Evolutionary conservation across 345 rosid species (phyloP).

Genomic region (Gossypium rotundifolium): DNA sequence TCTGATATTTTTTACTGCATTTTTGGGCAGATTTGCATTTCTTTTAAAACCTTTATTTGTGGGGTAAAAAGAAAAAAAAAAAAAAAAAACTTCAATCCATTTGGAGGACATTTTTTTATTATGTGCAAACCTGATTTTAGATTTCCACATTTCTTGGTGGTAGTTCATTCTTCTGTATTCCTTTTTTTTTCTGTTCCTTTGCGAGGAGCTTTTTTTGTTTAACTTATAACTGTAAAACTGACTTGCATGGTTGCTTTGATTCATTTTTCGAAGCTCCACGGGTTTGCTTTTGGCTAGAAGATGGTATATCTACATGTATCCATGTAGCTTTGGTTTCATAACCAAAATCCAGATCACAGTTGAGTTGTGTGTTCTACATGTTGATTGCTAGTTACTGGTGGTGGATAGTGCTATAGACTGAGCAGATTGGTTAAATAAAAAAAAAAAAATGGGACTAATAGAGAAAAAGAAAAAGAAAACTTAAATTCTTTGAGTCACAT

Average conservation of each 20-base stretch:
- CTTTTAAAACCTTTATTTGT: not conserved
- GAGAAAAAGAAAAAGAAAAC: no score
- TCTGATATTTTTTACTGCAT: not conserved
- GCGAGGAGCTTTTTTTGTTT: not conserved
- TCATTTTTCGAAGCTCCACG: not conserved
- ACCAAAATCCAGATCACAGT: not conserved
- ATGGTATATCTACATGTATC: not conserved
- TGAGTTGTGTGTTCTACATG: not conserved
- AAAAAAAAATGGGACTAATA: no score
- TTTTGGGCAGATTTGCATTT: not conserved
- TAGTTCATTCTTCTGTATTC: not conserved
- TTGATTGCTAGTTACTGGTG: not conserved
- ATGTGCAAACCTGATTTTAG: not conserved
- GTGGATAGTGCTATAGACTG: not conserved
- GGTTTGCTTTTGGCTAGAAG: not conserved
- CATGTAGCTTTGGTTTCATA: not conserved
- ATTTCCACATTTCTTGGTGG: not conserved
- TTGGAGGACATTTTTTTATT: not conserved
- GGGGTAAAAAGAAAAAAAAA: no score
- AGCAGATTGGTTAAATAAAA: not conserved
- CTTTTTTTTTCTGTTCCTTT: not conserved
- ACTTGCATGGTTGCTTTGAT: not conserved
- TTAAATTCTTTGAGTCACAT: not conserved
- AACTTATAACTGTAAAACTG: not conserved
- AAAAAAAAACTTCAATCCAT: not conserved